Conservation (phyloP, 306 rosid species). For the Lupinus albus region DNA sequence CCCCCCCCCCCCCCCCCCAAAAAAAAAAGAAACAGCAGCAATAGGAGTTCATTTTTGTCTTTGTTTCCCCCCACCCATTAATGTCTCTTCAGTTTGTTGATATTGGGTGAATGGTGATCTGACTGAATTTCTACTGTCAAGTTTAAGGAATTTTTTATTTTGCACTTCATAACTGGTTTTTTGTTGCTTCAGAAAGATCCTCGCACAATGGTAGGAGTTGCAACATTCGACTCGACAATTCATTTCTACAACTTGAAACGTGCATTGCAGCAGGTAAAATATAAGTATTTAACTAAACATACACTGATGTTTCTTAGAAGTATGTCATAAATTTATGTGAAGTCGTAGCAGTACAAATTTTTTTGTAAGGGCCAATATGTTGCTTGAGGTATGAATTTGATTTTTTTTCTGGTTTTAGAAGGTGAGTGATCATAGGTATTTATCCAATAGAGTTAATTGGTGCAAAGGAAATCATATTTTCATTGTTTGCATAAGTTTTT, state of each 20-base stretch:
- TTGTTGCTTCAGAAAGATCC: slow-evolving; percentile 83
- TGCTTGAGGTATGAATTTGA: slow-evolving; percentile 14
- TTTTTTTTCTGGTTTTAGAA: slow-evolving; percentile 15
- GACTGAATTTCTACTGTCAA: slow-evolving; percentile 11
- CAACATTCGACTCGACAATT: slow-evolving; percentile 93
- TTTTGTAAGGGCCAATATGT: slow-evolving; percentile 1
- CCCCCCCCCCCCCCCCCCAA: too few species aligned
- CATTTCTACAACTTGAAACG: slow-evolving; percentile 96
- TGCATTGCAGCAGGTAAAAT: slow-evolving; percentile 84
- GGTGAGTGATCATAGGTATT: slow-evolving; percentile 31
- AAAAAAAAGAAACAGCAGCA: slow-evolving; percentile 4
- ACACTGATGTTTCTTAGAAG: slow-evolving; percentile 9
- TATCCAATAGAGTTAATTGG: slow-evolving; percentile 22
- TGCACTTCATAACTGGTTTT: slow-evolving; percentile 18
- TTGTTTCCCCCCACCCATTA: slow-evolving; percentile 1
- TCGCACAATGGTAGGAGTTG: slow-evolving; percentile 83
- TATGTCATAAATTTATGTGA: slow-evolving; percentile 4
- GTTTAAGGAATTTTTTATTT: neutral
- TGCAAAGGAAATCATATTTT: slow-evolving; percentile 31
- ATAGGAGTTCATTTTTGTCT: slow-evolving; percentile 14
- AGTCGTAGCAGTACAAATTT: slow-evolving; percentile 9
- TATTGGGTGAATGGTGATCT: neutral
- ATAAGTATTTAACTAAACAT: slow-evolving; percentile 9
- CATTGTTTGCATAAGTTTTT: slow-evolving; percentile 14
- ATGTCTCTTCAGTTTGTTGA: slow-evolving; percentile 6